Evolutionary conservation across 176 grass and related monocot genomes (phyloP).

Genomic region (Musa acuminata): DNA sequence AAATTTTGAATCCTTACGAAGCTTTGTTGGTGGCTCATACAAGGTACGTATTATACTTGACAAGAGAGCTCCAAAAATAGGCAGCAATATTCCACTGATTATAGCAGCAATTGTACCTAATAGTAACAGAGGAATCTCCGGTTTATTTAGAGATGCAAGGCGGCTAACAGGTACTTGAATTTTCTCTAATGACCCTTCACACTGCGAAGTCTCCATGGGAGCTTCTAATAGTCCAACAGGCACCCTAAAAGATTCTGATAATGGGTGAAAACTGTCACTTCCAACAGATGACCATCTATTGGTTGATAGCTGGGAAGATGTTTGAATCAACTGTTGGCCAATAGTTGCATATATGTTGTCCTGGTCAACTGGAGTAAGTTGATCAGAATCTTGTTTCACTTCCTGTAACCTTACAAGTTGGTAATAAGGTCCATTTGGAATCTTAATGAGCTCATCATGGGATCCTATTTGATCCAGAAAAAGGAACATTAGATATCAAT

Average conservation of each 20-base stretch:
- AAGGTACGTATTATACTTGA: conserved; percentile 55
- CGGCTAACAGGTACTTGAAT: conserved; percentile 48
- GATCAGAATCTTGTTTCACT: conserved; percentile 26
- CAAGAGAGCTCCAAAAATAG: conserved; percentile 60
- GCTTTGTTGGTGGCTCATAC: conserved; percentile 47
- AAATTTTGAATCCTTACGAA: conserved; percentile 32
- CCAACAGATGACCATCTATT: not conserved
- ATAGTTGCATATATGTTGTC: conserved; percentile 3
- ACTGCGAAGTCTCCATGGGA: conserved; percentile 12
- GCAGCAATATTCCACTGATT: conserved; percentile 65
- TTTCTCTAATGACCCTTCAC: conserved; percentile 17
- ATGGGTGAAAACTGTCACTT: not conserved
- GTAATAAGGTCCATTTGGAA: conserved; percentile 60
- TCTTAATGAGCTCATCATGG: conserved; percentile 55
- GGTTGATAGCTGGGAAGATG: not conserved
- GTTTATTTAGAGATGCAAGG: conserved; percentile 64
- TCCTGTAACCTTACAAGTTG: conserved; percentile 62
- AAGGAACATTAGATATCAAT: conserved; percentile 3
- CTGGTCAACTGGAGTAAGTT: conserved; percentile 22
- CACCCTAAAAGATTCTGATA: conserved; percentile 6
- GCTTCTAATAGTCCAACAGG: conserved; percentile 24
- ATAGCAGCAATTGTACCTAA: conserved; percentile 60
- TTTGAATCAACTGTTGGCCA: not conserved
- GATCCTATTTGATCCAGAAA: conserved; percentile 30
- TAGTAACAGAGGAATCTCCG: conserved; percentile 59